Base-by-base conservation (phyloP, 2,329 filamentous ascomycete species). In the Paramyrothecium sp. region DNA sequence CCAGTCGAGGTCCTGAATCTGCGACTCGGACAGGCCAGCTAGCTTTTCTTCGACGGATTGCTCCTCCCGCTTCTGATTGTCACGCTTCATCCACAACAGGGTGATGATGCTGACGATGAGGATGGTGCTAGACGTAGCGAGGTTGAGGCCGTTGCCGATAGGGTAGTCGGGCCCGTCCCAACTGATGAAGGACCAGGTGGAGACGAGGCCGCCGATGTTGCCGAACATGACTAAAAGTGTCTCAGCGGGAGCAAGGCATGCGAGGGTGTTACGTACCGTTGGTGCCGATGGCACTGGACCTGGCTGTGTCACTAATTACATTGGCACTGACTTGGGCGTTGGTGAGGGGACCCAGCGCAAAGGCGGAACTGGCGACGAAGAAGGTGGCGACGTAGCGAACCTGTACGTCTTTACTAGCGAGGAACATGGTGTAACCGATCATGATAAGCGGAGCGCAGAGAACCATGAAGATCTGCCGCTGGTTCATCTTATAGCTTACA, bases 331-430 rank as follows among this genome's bases (percentile, higher is more conserved):
- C 85, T 56, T 90, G 82, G 0, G 88, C 88, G 60, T 89, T 90
- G 62, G 81, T 83, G 13, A 91, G 78, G 0, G 88, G 80, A 0
- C 88, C 88, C 50, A 85, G 81, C 3, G 82, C 72, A 64, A 89
- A 91, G 4, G 84, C 82, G 0, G 86, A 87, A 7, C 78, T 78
- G 2, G 87, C 83, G 56, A 90, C 86, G 56, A 91, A 70, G 71
- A 91, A 92, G 0, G 87, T 89, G 0, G 88, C 89, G 1, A 81
- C 88, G 67, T 91, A 92, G n/a, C 87, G 82, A 2, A 85, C 82
- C 30, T 75, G 73, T 0, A 77, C 60, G 53, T 82, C 67, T 3
- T 70, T 71, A 13, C 77, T 81, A 5, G 84, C 86, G 1, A 91
- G 75, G 72, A 90, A 91, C 80, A 91, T 86, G 68, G 84, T 83